Conservation (phyloP, 768 basidiomycete genomes). For the Leucogyrophana mollusca region DNA sequence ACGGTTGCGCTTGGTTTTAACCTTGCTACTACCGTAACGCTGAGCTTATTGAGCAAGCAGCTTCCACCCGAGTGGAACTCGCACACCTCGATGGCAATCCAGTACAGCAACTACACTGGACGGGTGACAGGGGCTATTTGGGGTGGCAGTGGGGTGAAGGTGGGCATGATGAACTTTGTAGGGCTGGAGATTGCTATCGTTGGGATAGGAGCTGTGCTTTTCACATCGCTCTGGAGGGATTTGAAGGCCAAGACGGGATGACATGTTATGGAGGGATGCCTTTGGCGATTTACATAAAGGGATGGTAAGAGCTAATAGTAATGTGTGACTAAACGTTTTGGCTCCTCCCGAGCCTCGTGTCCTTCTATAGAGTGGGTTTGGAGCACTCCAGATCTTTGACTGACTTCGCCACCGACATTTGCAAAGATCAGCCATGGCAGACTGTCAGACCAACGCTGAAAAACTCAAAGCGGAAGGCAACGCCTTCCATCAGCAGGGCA, state of each 20-base stretch:
- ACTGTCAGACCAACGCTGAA: too few relatives aligned
- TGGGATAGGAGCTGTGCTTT: slow-evolving; percentile 55
- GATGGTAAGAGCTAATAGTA: too few relatives aligned
- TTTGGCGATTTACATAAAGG: too few relatives aligned
- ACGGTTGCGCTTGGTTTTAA: slow-evolving; percentile 72
- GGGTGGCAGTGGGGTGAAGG: slow-evolving; percentile 56
- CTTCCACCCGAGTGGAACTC: slow-evolving; percentile 63
- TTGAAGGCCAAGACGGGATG: slow-evolving; percentile 66
- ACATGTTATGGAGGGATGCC: too few relatives aligned
- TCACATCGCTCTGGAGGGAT: slow-evolving; percentile 56
- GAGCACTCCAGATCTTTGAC: too few relatives aligned
- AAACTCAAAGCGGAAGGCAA: slow-evolving; percentile 43
- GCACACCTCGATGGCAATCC: slow-evolving; percentile 54
- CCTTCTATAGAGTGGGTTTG: too few relatives aligned
- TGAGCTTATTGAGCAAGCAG: slow-evolving; percentile 68
- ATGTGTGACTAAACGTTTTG: too few relatives aligned
- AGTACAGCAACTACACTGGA: slow-evolving; percentile 70
- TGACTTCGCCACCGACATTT: too few relatives aligned
- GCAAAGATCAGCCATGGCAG: too few relatives aligned
- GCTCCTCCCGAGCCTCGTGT: too few relatives aligned
- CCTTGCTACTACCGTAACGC: slow-evolving; percentile 65
- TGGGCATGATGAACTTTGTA: slow-evolving; percentile 59
- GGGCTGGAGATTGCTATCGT: slow-evolving; percentile 61
- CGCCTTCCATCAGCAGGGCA: slow-evolving; percentile 29
- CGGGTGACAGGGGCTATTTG: slow-evolving; percentile 65